Evolutionary conservation across 257 asterid genomes (phyloP), one percentile per base, ranked within the genome.

Genomic region (Thymus quinquecostatus): DNA sequence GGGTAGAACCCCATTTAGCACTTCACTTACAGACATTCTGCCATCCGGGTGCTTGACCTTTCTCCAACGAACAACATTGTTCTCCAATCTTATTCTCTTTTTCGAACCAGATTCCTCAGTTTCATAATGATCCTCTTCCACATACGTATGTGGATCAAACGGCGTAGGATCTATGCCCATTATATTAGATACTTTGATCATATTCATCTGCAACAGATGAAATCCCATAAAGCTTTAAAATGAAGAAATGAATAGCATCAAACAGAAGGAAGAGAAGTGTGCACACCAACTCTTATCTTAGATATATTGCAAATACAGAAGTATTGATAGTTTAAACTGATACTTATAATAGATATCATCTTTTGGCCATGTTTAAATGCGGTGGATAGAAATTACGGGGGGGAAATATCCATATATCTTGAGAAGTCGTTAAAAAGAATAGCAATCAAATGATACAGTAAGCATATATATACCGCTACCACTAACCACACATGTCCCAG

Each of bases 81-180:
- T 95, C 80, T 89, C 99, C 80, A 95, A 82, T 50, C 98, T 90
- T 79, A 95, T 92, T 69, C 91, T 81, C 82, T 85, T 90, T 70
- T 84, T 89, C 8, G 93, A 83, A 78, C 98, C 98, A 78, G 97
- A 89, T 80, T 95, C 99, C 63, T 95, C 98, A 30, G 97, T 88
- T 71, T 81, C 98, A 76, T 88, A 95, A 65, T 72, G 79, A 62
- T 90, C 97, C 78, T 92, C 98, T 77, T 92, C 99, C 78, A 86
- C 96, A 75, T 87, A 95, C 21, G 92, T 83, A 69, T 83, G 83
- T 65, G 96, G 96, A 76, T 95, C 96, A 64, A 95, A 95, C 62
- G 99, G 98, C 80, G 84, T 89, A 65, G 91, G 82, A 75, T 95
- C 99, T 71, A 95, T 78, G 54, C 99, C 99, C 99, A 95, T 95